These are phyloP conservation scores for Pittosporum tobira DNA, from an alignment of 129 eudicot species.

Conservation along the genomic window DNA sequence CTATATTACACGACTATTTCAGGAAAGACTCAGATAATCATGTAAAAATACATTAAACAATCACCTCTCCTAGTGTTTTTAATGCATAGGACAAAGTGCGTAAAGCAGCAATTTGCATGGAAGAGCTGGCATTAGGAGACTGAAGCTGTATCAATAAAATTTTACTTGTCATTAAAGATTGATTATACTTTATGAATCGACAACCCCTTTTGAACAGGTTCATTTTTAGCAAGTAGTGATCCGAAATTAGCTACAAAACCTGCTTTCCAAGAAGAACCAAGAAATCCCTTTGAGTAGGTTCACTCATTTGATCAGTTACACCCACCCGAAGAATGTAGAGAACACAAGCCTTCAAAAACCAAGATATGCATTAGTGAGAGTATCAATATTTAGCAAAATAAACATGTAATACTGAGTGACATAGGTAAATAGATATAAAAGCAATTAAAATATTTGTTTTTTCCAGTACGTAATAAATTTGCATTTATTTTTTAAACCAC, in stretches of 20 bases:
- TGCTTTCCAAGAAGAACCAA: slow-evolving; percentile 70
- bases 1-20: neutral
- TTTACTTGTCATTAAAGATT: slow-evolving; percentile 8
- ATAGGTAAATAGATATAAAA: too few relatives aligned
- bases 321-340: slow-evolving; percentile 92
- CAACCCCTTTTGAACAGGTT: neutral
- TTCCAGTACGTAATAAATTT: too few relatives aligned
- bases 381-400: slow-evolving; percentile 9
- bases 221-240: neutral
- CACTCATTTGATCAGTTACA: slow-evolving; percentile 91
- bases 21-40: slow-evolving; percentile 2
- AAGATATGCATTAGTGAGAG: slow-evolving; percentile 27
- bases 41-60: neutral
- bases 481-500: neutral
- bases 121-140: slow-evolving; percentile 62
- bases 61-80: slow-evolving; percentile 91
- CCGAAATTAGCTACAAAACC: slow-evolving; percentile 39
- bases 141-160: slow-evolving; percentile 58
- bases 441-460: too few relatives aligned
- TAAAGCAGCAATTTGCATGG: slow-evolving; percentile 76
- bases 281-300: slow-evolving; percentile 92
- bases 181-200: neutral
- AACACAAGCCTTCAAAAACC: slow-evolving; percentile 79
- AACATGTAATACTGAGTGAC: too few relatives aligned
- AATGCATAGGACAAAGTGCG: slow-evolving; percentile 78